These are phyloP conservation scores for Hypoxylon rubiginosum DNA, from an alignment of 2,329 filamentous ascomycete genomes.

Conservation along the genomic window DNA sequence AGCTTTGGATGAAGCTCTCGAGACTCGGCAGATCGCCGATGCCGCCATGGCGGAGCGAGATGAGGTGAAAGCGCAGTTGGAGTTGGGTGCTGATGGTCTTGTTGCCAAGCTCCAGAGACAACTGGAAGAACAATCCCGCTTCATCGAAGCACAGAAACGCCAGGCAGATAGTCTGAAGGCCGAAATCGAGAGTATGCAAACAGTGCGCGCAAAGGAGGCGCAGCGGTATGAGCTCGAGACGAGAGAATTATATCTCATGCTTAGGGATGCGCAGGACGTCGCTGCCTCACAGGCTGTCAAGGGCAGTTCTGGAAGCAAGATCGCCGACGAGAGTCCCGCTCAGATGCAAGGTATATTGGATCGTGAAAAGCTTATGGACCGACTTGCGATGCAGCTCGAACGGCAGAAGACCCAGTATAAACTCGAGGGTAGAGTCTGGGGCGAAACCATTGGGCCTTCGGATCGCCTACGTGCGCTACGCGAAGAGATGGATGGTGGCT, in stretches of 20 bases:
- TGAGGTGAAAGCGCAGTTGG: constrained; percentile 90
- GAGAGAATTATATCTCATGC: constrained; percentile 96
- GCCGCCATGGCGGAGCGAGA: constrained; percentile 96
- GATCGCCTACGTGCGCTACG: constrained; percentile 92
- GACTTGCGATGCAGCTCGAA: constrained; percentile 94
- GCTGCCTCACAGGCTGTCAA: constrained; percentile 85
- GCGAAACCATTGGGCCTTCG: constrained; percentile 84
- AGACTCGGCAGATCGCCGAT: constrained; percentile 92
- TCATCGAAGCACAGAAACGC: constrained; percentile 89
- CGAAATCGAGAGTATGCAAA: constrained; percentile 88
- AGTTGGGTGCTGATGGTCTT: constrained; percentile 91
- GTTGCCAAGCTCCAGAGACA: constrained; percentile 94
- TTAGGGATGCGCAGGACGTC: constrained; percentile 95
- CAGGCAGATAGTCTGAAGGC: constrained; percentile 91
- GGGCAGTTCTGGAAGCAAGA: constrained; percentile 64
- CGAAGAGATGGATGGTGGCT: constrained; percentile 92
- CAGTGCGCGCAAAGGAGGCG: constrained; percentile 87
- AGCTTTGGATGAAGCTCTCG: constrained; percentile 90
- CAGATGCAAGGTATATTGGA: constrained; percentile 94
- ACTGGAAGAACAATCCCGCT: constrained; percentile 89
- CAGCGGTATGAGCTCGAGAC: constrained; percentile 97
- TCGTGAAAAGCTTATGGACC: constrained; percentile 90
- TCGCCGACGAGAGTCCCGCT: constrained; percentile 75
- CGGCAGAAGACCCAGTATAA: constrained; percentile 98
- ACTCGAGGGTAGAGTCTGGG: constrained; percentile 92